These are phyloP conservation scores for Penicillium atrosanguineum DNA, from an alignment of 495 filamentous ascomycete genomes.

Conservation along the genomic window DNA sequence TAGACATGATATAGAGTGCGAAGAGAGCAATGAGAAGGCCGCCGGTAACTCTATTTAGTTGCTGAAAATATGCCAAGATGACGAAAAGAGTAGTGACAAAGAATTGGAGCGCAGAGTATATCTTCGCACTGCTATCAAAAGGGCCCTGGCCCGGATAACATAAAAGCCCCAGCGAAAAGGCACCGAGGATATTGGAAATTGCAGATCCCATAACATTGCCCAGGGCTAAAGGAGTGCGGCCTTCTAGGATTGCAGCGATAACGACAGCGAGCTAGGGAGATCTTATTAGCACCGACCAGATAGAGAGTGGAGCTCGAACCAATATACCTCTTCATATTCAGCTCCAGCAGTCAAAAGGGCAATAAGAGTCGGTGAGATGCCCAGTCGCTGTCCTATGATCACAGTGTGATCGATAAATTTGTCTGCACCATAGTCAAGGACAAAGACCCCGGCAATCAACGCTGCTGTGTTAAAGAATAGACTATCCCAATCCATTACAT, in stretches of 20 bases:
- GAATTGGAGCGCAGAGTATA: constrained; percentile 44
- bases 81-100: constrained; percentile 37
- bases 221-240: constrained; percentile 48
- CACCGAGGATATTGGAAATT: constrained; percentile 56
- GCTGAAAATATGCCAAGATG: constrained; percentile 26
- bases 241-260: constrained; percentile 42
- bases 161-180: constrained; percentile 53
- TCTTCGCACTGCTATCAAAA: constrained; percentile 47
- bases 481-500: constrained; percentile 22
- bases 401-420: constrained; percentile 54
- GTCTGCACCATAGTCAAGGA: constrained; percentile 31
- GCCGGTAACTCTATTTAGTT: constrained; percentile 32
- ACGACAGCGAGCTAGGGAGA: constrained; percentile 50
- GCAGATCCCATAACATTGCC: constrained; percentile 56
- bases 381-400: constrained; percentile 43
- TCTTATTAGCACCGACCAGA: background rate
- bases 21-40: constrained; percentile 41
- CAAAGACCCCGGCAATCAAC: constrained; percentile 24
- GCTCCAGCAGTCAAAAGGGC: constrained; percentile 54
- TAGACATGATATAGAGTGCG: constrained; percentile 44
- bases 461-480: constrained; percentile 22
- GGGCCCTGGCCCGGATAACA: constrained; percentile 25
- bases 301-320: background rate
- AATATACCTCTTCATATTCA: constrained; percentile 54
- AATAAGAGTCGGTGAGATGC: constrained; percentile 48